Conservation (phyloP, 2,329 filamentous ascomycete species). For the Pseudogymnoascus sp. region DNA sequence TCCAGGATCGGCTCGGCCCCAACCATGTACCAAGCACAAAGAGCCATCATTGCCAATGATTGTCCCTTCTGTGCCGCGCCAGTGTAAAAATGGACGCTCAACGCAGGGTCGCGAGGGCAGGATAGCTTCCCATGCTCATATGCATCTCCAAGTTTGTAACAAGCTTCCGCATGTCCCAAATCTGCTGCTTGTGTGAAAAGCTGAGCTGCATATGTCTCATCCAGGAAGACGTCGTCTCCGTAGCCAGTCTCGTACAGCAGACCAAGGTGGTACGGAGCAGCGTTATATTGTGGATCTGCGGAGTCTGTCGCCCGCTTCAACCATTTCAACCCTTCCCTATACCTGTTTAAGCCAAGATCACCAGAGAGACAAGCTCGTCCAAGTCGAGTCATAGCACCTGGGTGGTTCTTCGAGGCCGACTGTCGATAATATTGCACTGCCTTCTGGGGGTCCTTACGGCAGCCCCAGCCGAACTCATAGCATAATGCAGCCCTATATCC, state of each 20-base stretch:
- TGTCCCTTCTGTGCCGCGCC: conserved; percentile 79
- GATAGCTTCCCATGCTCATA: conserved; percentile 87
- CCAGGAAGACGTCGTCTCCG: conserved; percentile 87
- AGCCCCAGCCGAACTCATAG: conserved; percentile 98
- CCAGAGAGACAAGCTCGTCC: conserved; percentile 84
- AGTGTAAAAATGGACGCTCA: conserved; percentile 97
- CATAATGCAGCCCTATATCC: conserved; percentile 88
- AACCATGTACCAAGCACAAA: conserved; percentile 98
- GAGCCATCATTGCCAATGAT: conserved; percentile 87
- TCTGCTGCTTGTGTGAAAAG: conserved; percentile 92
- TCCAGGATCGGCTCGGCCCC: conserved; percentile 86
- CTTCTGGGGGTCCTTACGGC: conserved; percentile 78
- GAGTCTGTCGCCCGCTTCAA: conserved; percentile 86
- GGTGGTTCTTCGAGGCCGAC: conserved; percentile 87
- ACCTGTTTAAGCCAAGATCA: conserved; percentile 77
- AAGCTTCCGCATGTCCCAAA: conserved; percentile 78
- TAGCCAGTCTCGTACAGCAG: conserved; percentile 86
- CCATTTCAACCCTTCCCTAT: conserved; percentile 92
- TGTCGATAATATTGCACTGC: conserved; percentile 89
- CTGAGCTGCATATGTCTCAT: conserved; percentile 83
- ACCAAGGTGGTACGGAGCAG: conserved; percentile 83
- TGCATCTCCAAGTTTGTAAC: conserved; percentile 83
- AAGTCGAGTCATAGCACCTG: conserved; percentile 86
- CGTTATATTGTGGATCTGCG: conserved; percentile 85
- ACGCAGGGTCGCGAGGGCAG: conserved; percentile 81